These are phyloP conservation scores for Solanum piurae DNA, from an alignment of 257 asterid species.

Conservation along the genomic window DNA sequence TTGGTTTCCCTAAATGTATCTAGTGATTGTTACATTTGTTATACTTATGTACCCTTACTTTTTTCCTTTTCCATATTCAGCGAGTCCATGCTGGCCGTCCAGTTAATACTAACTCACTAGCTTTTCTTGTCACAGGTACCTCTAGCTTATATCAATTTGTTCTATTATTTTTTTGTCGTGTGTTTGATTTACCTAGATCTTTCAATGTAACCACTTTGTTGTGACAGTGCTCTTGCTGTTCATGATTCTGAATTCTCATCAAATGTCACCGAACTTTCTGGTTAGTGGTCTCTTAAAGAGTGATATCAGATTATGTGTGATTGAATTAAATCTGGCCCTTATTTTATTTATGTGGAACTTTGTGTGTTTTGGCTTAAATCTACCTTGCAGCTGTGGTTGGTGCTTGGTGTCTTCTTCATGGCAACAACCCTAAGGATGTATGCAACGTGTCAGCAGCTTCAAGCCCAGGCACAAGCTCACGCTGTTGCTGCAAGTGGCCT, in stretches of 20 bases:
- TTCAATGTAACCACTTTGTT: constrained; percentile 11
- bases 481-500: constrained; percentile 94
- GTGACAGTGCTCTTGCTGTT: constrained; percentile 85
- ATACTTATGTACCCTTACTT: background rate
- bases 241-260: constrained; percentile 97
- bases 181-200: background rate
- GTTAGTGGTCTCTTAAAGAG: constrained; percentile 36
- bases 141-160: constrained; percentile 1
- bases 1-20: background rate
- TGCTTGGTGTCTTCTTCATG: constrained; percentile 89
- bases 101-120: constrained; percentile 84
- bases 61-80: constrained; percentile 16
- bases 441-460: constrained; percentile 99
- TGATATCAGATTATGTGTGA: background rate
- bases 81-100: constrained; percentile 91
- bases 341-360: background rate
- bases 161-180: background rate
- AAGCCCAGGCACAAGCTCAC: constrained; percentile 99
- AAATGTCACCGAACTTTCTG: constrained; percentile 96
- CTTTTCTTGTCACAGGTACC: constrained; percentile 90
- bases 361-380: background rate
- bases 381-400: constrained; percentile 79
- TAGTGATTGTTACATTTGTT: background rate
- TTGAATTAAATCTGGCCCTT: background rate
- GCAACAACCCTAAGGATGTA: constrained; percentile 94